Percentiles rank a stretch among this genome's conserved stretches.
These are phyloP conservation scores for Dicorynia guianensis DNA, from an alignment of 306 rosid species.

Conservation along the genomic window DNA sequence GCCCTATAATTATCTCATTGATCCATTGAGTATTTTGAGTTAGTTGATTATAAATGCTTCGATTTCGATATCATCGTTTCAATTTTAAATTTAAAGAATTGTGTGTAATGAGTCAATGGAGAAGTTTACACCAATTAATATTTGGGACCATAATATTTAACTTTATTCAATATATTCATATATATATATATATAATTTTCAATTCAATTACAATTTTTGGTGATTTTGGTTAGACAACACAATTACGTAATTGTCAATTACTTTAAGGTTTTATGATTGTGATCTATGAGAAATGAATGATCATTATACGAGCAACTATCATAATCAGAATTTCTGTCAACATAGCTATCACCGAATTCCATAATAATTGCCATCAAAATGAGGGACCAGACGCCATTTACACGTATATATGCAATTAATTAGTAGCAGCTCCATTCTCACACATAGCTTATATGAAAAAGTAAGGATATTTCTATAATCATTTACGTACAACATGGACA, in stretches of 20 bases:
- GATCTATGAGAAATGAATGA: constrained; percentile 8
- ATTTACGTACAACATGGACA: no score
- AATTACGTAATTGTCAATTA: background rate
- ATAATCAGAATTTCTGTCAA: constrained; percentile 11
- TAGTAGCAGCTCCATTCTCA: background rate
- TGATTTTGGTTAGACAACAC: background rate
- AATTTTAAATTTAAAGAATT: background rate
- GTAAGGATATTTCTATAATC: no score
- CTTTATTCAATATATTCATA: background rate
- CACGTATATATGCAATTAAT: no score
- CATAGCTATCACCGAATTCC: constrained; percentile 29
- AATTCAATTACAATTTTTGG: background rate
- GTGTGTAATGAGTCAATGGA: no score
- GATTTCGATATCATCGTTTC: no score
- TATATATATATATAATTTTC: background rate
- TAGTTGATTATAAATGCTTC: no score
- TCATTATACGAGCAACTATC: background rate
- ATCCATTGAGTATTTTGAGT: no score
- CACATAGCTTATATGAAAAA: no score
- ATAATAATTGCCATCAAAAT: constrained; percentile 17
- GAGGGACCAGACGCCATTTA: constrained; percentile 37
- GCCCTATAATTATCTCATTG: no score
- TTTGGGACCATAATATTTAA: background rate
- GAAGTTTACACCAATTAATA: no score
- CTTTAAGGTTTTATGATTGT: background rate